phyloP scores from a whole-genome alignment of 2,329 filamentous ascomycete genomes.

The Hypoxylon sp. region DNA sequence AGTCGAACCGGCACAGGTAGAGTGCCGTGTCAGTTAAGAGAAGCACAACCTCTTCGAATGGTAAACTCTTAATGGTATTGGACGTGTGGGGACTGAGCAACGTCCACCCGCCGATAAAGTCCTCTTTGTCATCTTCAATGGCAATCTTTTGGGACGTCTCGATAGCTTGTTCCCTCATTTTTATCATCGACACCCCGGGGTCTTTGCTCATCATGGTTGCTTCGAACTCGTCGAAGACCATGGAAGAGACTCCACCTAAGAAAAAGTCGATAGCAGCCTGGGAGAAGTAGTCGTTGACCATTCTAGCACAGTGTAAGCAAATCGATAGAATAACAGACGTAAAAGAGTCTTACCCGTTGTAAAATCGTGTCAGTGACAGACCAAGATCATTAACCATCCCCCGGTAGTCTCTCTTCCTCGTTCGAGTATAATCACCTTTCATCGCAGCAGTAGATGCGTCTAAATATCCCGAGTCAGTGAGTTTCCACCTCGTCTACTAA shows the following conservation, averaged over 20 bases:
- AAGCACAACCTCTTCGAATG: slow-evolving; percentile 89
- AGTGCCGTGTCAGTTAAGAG: slow-evolving; percentile 86
- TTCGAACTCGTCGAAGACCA: slow-evolving; percentile 94
- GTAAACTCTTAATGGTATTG: slow-evolving; percentile 75
- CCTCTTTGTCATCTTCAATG: slow-evolving; percentile 83
- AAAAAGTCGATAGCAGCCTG: slow-evolving; percentile 96
- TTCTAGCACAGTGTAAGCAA: slow-evolving; percentile 64
- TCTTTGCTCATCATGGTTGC: slow-evolving; percentile 93
- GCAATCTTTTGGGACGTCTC: slow-evolving; percentile 89
- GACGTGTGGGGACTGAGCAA: slow-evolving; percentile 80
- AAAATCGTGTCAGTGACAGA: slow-evolving; percentile 82
- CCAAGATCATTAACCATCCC: slow-evolving; percentile 93
- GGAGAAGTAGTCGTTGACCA: slow-evolving; percentile 97
- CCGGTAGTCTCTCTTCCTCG: slow-evolving; percentile 87
- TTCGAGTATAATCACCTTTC: slow-evolving; percentile 96
- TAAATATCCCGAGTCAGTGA: slow-evolving; percentile 23
- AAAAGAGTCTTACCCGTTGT: slow-evolving; percentile 66
- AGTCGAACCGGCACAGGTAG: slow-evolving; percentile 93
- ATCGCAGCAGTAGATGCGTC: slow-evolving; percentile 92
- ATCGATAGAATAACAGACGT: background rate
- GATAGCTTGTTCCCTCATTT: slow-evolving; percentile 88
- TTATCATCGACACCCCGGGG: slow-evolving; percentile 86
- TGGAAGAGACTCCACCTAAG: slow-evolving; percentile 84
- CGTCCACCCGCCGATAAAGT: slow-evolving; percentile 90
- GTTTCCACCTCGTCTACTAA: background rate